Conservation (phyloP, 129 eudicot species). For the Apium graveolens region DNA sequence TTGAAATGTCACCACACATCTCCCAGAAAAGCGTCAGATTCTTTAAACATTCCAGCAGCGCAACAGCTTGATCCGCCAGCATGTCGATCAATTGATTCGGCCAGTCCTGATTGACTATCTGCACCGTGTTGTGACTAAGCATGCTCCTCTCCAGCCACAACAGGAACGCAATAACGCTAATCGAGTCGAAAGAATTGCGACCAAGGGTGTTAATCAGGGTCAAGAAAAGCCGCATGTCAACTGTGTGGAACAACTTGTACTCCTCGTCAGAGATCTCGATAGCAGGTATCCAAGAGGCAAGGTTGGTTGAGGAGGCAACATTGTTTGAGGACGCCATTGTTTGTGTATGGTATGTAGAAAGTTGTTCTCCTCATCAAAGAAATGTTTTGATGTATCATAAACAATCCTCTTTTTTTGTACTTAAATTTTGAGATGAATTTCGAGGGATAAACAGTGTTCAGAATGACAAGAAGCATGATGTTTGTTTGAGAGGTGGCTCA, state of each 20-base stretch:
- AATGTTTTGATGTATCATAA: too few relatives aligned
- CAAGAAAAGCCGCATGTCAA: neutral
- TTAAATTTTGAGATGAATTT: too few relatives aligned
- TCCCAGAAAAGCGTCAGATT: neutral
- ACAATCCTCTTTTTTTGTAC: too few relatives aligned
- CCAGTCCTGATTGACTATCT: neutral
- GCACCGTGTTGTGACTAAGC: neutral
- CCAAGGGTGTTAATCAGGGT: neutral
- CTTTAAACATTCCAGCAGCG: neutral
- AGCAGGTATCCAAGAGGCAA: neutral
- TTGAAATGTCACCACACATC: neutral
- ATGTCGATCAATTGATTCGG: neutral
- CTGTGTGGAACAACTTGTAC: neutral
- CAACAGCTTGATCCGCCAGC: neutral
- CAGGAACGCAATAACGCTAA: neutral
- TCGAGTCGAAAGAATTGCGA: neutral
- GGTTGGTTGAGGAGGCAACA: neutral
- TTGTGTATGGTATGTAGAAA: neutral
- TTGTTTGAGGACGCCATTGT: too few relatives aligned
- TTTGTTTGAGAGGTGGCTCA: too few relatives aligned
- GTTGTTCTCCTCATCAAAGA: too few relatives aligned
- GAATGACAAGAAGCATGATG: too few relatives aligned
- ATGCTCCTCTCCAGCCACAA: neutral
- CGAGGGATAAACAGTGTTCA: too few relatives aligned
- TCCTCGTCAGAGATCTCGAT: neutral